Evolutionary conservation across 495 filamentous ascomycete species (phyloP), one percentile per base, ranked within the genome.

Genomic region (Hypoxylon lenormandii): DNA sequence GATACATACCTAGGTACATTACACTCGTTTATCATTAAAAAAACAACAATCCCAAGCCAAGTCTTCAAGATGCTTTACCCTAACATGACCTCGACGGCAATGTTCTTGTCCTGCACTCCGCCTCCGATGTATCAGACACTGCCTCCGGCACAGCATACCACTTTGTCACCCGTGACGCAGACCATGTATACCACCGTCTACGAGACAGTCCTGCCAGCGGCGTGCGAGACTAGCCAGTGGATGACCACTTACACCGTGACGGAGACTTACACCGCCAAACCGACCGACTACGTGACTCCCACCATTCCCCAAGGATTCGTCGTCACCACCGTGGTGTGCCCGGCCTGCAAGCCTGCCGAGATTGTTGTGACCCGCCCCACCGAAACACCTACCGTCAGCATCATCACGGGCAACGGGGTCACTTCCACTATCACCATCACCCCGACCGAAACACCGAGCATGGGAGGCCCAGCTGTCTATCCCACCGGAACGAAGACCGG

Each of bases 211-310:
- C 71, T 76, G 47, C 68, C 70, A 6, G 77, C 81, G 0, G 72
- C 82, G 18, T 81, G 79, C 69, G 64, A 77, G 45, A 83, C 80
- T 4, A 75, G 76, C 57, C 57, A 67, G 21, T 78, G 76, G 71
- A 57, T 75, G 38, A 76, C 79, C 22, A 82, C 79, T 4, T 85
- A 85, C 72, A 85, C 82, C 21, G 58, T 83, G 69, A 77, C 72
- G 4, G 77, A 82, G 58, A 79, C 69, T 28, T 79, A 77, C 66
- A 60, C 74, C 21, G 80, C 74, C 46, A 66, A 76, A 43, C 66
- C 68, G 36, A 42, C 51, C 48, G 50, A 63, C n/a, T 74, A 64
- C 50, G 56, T 50, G 7, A 70, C 71, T 22, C 70, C 74, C 1
- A 56, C 55, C 5, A 63, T 75, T 4, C 79, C 77, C 22, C 78